Evolutionary conservation across 2,329 filamentous ascomycete species (phyloP).

Genomic region (Fusarium pseudonygamai): DNA sequence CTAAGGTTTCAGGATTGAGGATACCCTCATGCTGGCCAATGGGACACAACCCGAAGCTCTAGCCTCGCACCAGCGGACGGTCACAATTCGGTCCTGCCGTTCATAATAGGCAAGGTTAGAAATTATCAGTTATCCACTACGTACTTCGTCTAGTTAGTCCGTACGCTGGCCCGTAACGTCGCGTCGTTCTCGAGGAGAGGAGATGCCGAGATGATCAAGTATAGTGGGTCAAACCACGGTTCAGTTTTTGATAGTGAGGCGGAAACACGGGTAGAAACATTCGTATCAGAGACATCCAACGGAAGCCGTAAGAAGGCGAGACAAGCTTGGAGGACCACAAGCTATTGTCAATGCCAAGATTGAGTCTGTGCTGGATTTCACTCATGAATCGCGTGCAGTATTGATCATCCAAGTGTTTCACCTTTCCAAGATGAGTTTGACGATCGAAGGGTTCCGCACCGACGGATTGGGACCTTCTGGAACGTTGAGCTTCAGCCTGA

Average conservation of each 20-base stretch:
- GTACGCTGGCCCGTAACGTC: conserved; percentile 18
- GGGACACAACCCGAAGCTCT: conserved; percentile 39
- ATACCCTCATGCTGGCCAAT: conserved; percentile 41
- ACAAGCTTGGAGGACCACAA: conserved; percentile 13
- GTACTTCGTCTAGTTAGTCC: not conserved
- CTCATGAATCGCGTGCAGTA: conserved; percentile 20
- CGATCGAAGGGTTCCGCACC: conserved; percentile 17
- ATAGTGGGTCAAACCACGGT: conserved; percentile 21
- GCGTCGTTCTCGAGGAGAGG: conserved; percentile 21
- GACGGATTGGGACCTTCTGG: conserved; percentile 40
- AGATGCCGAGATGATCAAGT: conserved; percentile 33
- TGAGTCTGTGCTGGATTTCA: conserved; percentile 5
- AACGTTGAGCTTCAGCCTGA: conserved; percentile 35
- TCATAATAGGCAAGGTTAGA: conserved; percentile 35
- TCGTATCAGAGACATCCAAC: conserved; percentile 27
- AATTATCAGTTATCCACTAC: conserved; percentile 33
- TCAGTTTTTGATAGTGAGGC: conserved; percentile 21
- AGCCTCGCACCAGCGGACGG: conserved; percentile 28
- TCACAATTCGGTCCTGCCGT: conserved; percentile 40
- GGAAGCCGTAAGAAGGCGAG: conserved; percentile 17
- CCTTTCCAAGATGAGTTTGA: conserved; percentile 26
- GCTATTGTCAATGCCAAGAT: conserved; percentile 13
- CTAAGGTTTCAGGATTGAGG: conserved; percentile 49
- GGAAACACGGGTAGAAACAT: conserved; percentile 27
- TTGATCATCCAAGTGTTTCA: conserved; percentile 39